Base-by-base conservation (phyloP, 1,284 basidiomycete species). In the Mycena citricolor region DNA sequence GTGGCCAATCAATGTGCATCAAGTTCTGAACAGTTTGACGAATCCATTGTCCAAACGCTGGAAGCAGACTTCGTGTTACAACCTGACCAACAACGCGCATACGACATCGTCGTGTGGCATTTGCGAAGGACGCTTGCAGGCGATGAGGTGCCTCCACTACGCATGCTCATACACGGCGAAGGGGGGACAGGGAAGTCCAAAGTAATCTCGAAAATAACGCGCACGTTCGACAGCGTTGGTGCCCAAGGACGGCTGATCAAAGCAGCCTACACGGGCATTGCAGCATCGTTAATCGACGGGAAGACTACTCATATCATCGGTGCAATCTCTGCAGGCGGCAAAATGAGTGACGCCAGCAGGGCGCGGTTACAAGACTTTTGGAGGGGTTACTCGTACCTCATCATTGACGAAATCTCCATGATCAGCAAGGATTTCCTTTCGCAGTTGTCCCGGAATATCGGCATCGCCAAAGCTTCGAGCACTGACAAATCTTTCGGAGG, bases 331-430 rank as follows among this genome's bases (percentile, higher is more conserved):
- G 19, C 34, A 21, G 32, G 32, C 10, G 45, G 20, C 16, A 4
- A 13, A 4, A 36, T 33, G 8, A 30, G 24, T 17, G 42, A 41
- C 20, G 29, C 38, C 19, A 45, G 36, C 14, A 48, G 49, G 17
- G 29, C 4, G 8, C 41, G 47, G 24, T 54, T 0, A 32, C 39
- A 50, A 21, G 22, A 36, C 3, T 47, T 57, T 14, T 63, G 61
- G 61, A 21, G 37, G 17, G 17, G 46, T 14, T 21, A 25, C 5
- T 12, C n/a, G 8, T 65, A 65, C 42, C 54, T 66, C 22, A 57
- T 66, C 32, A 56, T 67, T 26, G 62, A 67, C 39, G 63, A 67
- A 49, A 44, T 42, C 23, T 67, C 65, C 5, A 67, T 67, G 65
- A 37, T 66, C 8, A 49, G 53, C 3, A 54, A 55, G 23, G 14